Evolutionary conservation across 2,329 filamentous ascomycete species (phyloP).

Genomic region (Cladosporium austrohemisphaericum): DNA sequence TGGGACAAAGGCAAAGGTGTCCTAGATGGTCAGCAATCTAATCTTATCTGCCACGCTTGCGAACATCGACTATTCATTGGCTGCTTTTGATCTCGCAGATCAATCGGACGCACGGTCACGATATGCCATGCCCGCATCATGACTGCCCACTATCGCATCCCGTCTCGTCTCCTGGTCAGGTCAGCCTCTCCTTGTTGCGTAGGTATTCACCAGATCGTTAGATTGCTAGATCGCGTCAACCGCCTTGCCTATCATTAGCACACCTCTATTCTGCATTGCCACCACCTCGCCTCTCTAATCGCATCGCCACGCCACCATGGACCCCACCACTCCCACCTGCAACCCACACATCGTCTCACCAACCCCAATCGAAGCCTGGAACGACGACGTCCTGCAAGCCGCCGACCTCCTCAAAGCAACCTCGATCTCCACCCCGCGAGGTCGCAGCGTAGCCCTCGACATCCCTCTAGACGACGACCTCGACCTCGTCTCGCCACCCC

Average conservation of each 20-base stretch:
- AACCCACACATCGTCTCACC: slow-evolving; percentile 8
- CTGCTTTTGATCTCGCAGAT: no score
- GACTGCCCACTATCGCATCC: slow-evolving; percentile 4
- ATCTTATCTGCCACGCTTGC: no score
- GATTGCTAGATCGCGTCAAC: no score
- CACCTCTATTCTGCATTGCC: no score
- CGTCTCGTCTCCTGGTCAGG: neutral
- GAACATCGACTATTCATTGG: no score
- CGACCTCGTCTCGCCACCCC: slow-evolving; percentile 23
- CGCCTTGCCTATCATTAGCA: neutral
- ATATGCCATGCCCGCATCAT: neutral
- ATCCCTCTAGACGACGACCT: slow-evolving; percentile 65
- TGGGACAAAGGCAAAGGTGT: no score
- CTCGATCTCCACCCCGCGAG: slow-evolving; percentile 41
- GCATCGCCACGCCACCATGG: slow-evolving; percentile 7
- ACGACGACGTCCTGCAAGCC: slow-evolving; percentile 41
- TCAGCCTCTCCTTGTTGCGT: slow-evolving; percentile 1
- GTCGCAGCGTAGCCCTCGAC: slow-evolving; percentile 61
- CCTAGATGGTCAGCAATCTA: no score
- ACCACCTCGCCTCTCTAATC: no score
- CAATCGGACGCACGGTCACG: neutral
- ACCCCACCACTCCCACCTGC: slow-evolving; percentile 5
- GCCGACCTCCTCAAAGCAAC: slow-evolving; percentile 41
- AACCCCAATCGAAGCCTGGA: slow-evolving; percentile 44
- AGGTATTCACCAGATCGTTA: neutral